These are phyloP conservation scores for Lactifluus volemus DNA, from an alignment of 768 basidiomycete genomes.

Conservation along the genomic window DNA sequence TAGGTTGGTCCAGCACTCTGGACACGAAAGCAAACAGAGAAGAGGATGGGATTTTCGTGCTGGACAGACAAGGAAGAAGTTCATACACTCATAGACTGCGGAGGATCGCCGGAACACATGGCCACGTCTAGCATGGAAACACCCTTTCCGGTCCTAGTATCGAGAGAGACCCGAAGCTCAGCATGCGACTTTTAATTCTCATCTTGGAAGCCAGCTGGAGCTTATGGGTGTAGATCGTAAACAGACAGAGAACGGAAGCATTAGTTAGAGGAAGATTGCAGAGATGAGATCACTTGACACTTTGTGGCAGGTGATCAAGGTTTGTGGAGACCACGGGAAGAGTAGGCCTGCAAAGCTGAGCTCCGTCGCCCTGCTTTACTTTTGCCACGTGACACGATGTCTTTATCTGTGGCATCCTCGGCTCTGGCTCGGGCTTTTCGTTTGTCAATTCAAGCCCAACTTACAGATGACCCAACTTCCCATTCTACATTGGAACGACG, in stretches of 20 bases:
- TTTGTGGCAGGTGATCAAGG: constrained; percentile 46
- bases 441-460: no score
- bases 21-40: neutral
- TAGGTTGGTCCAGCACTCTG: no score
- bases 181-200: constrained; percentile 85
- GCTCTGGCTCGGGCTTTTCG: no score
- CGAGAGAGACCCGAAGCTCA: constrained; percentile 75
- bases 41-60: constrained; percentile 2
- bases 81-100: no score
- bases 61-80: no score
- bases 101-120: neutral
- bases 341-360: constrained; percentile 27
- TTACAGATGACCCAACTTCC: constrained; percentile 30
- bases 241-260: constrained; percentile 37
- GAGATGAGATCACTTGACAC: constrained; percentile 31
- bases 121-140: neutral
- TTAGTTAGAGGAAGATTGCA: constrained; percentile 45
- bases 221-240: neutral
- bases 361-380: neutral
- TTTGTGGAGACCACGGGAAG: constrained; percentile 67
- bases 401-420: no score
- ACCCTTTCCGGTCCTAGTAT: constrained; percentile 22
- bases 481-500: constrained; percentile 73
- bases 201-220: constrained; percentile 50
- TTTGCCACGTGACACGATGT: no score